These are phyloP conservation scores for Podospora pseudopauciseta DNA, from an alignment of 495 filamentous ascomycete genomes.

Conservation along the genomic window DNA sequence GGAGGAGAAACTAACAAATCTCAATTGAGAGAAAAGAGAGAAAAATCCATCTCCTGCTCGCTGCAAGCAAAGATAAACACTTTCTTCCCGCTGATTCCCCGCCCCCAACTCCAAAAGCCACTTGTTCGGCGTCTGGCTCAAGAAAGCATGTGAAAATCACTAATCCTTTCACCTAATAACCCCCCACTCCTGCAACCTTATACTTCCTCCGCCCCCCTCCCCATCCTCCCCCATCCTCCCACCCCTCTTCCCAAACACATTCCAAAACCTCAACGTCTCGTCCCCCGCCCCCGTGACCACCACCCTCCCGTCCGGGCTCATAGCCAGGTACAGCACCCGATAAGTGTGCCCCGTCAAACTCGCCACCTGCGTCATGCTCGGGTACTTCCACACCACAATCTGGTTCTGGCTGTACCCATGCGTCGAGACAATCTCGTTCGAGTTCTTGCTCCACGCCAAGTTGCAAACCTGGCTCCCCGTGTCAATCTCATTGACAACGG, in stretches of 20 bases:
- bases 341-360: conserved; percentile 95
- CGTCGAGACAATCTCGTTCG: conserved; percentile 93
- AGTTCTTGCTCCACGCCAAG: conserved; percentile 90
- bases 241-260: conserved; percentile 71
- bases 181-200: conserved; percentile 62
- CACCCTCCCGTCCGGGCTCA: conserved; percentile 91
- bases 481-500: conserved; percentile 78
- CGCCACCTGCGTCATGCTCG: conserved; percentile 92
- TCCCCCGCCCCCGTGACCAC: conserved; percentile 96
- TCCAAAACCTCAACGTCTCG: conserved; percentile 95
- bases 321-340: conserved; percentile 90
- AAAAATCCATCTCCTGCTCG: no score
- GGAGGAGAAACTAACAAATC: no score
- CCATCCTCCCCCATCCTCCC: conserved; percentile 47
- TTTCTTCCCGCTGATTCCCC: not conserved
- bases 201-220: conserved; percentile 30
- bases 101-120: not conserved
- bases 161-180: conserved; percentile 57
- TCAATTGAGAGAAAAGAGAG: no score
- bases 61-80: no score
- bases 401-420: conserved; percentile 98
- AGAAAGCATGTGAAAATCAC: not conserved
- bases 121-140: no score
- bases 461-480: conserved; percentile 98
- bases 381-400: conserved; percentile 98